These are phyloP conservation scores for Elaeis guineensis DNA, from an alignment of 176 grass and related monocot species.

Conservation along the genomic window DNA sequence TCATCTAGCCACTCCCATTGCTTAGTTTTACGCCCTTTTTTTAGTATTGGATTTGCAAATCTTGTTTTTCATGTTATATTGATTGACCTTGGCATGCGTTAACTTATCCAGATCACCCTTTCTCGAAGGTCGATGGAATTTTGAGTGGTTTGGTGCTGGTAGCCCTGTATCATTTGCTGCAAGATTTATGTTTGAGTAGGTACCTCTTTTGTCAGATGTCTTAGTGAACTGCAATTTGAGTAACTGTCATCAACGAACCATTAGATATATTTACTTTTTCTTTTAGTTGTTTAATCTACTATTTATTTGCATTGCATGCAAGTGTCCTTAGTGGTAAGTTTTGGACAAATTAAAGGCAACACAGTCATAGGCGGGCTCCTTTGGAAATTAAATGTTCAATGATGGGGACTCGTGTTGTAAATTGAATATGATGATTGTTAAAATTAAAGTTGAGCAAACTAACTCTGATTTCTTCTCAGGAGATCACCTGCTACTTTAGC, in stretches of 20 bases:
- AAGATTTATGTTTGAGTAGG: slow-evolving; percentile 83
- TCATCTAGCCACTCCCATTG: too few relatives aligned
- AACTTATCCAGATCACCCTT: slow-evolving; percentile 64
- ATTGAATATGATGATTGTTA: not conserved
- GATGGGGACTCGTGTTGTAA: too few relatives aligned
- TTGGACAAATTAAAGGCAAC: not conserved
- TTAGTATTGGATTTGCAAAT: too few relatives aligned
- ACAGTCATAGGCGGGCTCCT: too few relatives aligned
- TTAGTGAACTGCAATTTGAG: not conserved
- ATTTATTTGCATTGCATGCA: not conserved
- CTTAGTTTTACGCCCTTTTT: too few relatives aligned
- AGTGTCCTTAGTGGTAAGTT: not conserved
- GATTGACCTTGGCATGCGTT: slow-evolving; percentile 4
- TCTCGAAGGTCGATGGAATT: slow-evolving; percentile 90
- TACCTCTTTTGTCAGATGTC: slow-evolving; percentile 16
- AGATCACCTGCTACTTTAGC: slow-evolving; percentile 81
- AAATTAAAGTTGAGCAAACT: slow-evolving; percentile 1
- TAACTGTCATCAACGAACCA: slow-evolving; percentile 2
- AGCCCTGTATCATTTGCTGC: slow-evolving; percentile 72
- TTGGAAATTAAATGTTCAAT: too few relatives aligned
- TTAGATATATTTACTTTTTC: too few relatives aligned
- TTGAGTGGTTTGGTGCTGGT: slow-evolving; percentile 87
- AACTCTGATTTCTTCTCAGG: slow-evolving; percentile 35
- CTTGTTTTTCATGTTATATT: not conserved
- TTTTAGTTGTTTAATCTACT: too few relatives aligned